phyloP scores from a whole-genome alignment of 2,329 filamentous ascomycete genomes.

The Colletotrichum filicis region DNA sequence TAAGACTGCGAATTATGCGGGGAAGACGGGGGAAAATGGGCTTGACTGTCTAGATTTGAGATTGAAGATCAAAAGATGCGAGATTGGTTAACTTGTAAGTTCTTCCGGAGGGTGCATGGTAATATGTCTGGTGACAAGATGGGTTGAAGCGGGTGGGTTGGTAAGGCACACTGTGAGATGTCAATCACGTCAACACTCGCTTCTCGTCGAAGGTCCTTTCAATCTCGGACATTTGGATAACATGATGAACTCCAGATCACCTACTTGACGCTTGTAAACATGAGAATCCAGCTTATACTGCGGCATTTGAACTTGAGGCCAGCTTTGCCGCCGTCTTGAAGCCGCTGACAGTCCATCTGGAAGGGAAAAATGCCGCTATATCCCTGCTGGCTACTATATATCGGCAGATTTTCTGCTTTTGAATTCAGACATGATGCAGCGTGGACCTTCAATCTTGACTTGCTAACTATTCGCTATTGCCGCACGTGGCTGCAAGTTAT shows the following conservation, averaged over 20 bases:
- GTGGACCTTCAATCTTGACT: not conserved
- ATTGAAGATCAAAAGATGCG: not conserved
- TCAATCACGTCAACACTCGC: no score
- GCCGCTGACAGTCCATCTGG: not conserved
- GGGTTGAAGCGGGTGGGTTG: no score
- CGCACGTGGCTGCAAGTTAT: not conserved
- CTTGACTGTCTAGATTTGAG: not conserved
- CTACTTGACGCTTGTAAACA: no score
- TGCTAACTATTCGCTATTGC: not conserved
- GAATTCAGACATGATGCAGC: not conserved
- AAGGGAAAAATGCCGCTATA: not conserved
- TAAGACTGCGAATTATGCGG: not conserved
- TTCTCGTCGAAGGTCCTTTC: no score
- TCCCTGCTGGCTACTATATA: not conserved
- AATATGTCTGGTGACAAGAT: no score
- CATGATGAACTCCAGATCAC: no score
- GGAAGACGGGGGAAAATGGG: no score
- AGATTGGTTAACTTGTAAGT: no score
- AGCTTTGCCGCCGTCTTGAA: not conserved
- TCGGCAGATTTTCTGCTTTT: not conserved
- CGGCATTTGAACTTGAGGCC: not conserved
- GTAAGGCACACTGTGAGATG: no score
- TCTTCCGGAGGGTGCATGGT: no score
- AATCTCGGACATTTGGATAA: no score
- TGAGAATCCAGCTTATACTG: no score